Base-by-base conservation (phyloP, 2,329 filamentous ascomycete species). In the Nannizzia gypsea region DNA sequence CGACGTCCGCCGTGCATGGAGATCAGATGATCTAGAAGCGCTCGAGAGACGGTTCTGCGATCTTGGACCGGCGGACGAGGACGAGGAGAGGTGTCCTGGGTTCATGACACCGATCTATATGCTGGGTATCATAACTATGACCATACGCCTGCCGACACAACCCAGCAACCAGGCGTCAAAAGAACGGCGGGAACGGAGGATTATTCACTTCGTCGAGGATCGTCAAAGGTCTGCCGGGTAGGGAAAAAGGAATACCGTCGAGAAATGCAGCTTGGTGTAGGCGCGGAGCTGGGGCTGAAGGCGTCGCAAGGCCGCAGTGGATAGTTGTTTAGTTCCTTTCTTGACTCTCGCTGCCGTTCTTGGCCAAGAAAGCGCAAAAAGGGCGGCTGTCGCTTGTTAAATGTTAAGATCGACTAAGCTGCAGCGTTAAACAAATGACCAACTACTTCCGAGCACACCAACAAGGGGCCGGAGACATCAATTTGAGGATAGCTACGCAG, bases 1-100 rank as follows among this genome's bases (percentile, higher is more conserved):
- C 73, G 70, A 83, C 75, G 77, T 74, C 64, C 72, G 70, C 59
- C 71, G 69, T 56, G 48, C 22, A 59, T 59, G 56, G 26, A 54
- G 34, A n/a, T 52, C 3, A 3, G 48, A 52, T 15, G 22, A 15
- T 38, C 15, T n/a, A 22, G 50, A 40, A 38, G 20, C n/a, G 5
- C 31, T 36, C n/a, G 67, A 68, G 20, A 46, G 38, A 11, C 56
- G 56, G 34, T 48, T 28, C 56, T 24, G 56, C 31, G 56, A 46
- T 8, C 40, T 38, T 20, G 61, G 69, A 72, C 59, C 67, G 69
- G 66, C 70, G 69, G 59, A 68, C 64, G 58, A 69, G 65, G 20
- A 71, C 63, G 67, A 60, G 58, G 73, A 69, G 20, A 70, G 72
- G 66, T 66, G 72, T 67, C 70, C 66, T 61, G 69, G 69, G 69